Evolutionary conservation across 1,284 basidiomycete species (phyloP).

Genomic region (Moesziomyces sp.): DNA sequence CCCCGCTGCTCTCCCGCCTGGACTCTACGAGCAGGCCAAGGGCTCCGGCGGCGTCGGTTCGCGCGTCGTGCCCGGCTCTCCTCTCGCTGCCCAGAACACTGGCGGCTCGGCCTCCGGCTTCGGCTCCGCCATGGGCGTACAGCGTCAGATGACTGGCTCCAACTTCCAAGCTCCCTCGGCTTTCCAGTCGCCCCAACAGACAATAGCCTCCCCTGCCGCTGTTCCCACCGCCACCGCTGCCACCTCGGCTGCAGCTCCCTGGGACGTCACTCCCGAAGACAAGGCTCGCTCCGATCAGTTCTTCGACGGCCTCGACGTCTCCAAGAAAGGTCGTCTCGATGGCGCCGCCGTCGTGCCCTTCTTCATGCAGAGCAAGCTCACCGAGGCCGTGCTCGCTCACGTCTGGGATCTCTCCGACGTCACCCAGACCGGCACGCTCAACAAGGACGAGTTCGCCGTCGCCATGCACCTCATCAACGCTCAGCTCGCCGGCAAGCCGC

Average conservation of each 20-base stretch:
- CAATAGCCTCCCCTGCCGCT: conserved; percentile 23
- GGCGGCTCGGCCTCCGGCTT: conserved; percentile 53
- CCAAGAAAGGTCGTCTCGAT: conserved; percentile 83
- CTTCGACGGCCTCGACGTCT: conserved; percentile 84
- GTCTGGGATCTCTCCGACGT: conserved; percentile 97
- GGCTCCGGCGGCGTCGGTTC: conserved; percentile 51
- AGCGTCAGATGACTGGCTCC: conserved; percentile 52
- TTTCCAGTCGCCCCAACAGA: conserved; percentile 71
- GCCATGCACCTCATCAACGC: conserved; percentile 94
- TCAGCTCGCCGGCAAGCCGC: conserved; percentile 82
- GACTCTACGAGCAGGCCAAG: conserved; percentile 83
- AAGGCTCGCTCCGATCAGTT: conserved; percentile 83
- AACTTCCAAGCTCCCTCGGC: conserved; percentile 68
- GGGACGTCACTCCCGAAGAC: conserved; percentile 87
- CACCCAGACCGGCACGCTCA: conserved; percentile 85
- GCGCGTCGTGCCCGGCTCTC: conserved; percentile 36
- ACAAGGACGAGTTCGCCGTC: conserved; percentile 92
- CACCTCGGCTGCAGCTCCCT: conserved; percentile 67
- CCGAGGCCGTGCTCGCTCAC: conserved; percentile 84
- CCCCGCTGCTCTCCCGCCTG: conserved; percentile 83
- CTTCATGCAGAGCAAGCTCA: conserved; percentile 89
- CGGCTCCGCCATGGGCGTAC: conserved; percentile 14
- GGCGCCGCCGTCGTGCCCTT: conserved; percentile 95
- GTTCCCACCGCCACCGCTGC: conserved; percentile 16
- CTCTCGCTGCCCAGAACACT: conserved; percentile 53